Conservation (phyloP, 129 eudicot species). For the Lactuca sativa region DNA sequence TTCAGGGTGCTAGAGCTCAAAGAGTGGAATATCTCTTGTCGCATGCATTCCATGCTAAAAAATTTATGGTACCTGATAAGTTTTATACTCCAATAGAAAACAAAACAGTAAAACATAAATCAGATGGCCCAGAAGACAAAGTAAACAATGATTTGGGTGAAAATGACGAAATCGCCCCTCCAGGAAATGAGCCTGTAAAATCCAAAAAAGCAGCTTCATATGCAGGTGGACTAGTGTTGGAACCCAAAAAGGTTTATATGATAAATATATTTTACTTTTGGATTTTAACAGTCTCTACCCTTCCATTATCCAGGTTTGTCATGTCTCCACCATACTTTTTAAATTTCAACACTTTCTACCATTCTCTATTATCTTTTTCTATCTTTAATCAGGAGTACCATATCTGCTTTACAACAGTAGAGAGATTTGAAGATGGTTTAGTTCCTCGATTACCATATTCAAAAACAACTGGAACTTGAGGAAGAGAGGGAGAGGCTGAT, state of each 20-base stretch:
- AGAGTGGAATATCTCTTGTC: conserved; percentile 90
- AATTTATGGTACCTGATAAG: conserved; percentile 94
- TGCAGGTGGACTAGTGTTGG: conserved; percentile 97
- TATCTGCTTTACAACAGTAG: conserved; percentile 97
- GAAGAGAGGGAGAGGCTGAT: conserved; percentile 51
- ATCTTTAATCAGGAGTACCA: conserved; percentile 72
- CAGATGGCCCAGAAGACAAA: conserved; percentile 45
- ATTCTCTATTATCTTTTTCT: conserved; percentile 1
- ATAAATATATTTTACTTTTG: conserved; percentile 85
- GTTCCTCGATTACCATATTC: conserved; percentile 76
- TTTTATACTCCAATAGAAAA: conserved; percentile 57
- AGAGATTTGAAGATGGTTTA: conserved; percentile 71
- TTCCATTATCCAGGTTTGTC: conserved; percentile 89
- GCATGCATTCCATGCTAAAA: conserved; percentile 97
- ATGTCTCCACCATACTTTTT: conserved; percentile 16
- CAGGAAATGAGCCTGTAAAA: conserved; percentile 50
- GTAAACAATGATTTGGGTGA: conserved; percentile 44
- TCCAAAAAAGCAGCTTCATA: conserved; percentile 81
- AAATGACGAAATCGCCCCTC: conserved; percentile 56
- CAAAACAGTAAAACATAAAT: conserved; percentile 69
- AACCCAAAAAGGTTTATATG: conserved; percentile 95
- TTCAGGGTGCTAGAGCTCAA: conserved; percentile 99
- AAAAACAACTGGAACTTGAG: conserved; percentile 41
- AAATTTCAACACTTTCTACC: neutral
- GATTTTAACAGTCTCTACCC: conserved; percentile 99